Percentiles rank a stretch among this genome's conserved stretches.
phyloP scores from a whole-genome alignment of 2,329 filamentous ascomycete species.

The Zymoseptoria crescenta region DNA sequence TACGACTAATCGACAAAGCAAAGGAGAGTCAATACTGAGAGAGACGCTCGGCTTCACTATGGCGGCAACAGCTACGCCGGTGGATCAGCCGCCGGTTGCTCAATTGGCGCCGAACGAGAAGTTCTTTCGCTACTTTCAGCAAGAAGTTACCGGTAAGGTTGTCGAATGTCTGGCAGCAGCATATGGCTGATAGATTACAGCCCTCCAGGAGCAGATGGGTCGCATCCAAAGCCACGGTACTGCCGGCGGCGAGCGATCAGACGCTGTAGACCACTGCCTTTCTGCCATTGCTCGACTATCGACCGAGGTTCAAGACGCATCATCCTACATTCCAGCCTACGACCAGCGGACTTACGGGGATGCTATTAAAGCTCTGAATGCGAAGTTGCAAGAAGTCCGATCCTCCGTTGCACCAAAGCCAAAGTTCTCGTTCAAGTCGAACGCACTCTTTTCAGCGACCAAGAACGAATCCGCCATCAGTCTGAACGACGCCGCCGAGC shows the following conservation, averaged over 20 bases:
- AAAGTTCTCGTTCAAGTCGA: conserved; percentile 72
- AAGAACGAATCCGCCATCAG: conserved; percentile 43
- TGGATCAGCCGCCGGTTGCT: conserved; percentile 1
- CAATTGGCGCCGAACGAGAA: conserved; percentile 54
- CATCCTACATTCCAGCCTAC: conserved; percentile 75
- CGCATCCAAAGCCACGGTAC: conserved; percentile 55
- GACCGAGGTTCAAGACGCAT: conserved; percentile 75
- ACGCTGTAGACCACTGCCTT: conserved; percentile 73
- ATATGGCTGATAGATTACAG: conserved; percentile 37
- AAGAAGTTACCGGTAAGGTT: conserved; percentile 58
- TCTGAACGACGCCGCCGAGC: conserved; percentile 48
- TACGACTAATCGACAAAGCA: neutral
- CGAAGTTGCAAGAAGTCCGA: conserved; percentile 65
- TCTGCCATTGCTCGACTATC: conserved; percentile 73
- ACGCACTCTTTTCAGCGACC: conserved; percentile 21
- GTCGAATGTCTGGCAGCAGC: neutral
- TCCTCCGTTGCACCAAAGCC: conserved; percentile 62
- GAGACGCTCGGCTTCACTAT: neutral
- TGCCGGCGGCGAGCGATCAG: conserved; percentile 65
- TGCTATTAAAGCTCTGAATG: conserved; percentile 72
- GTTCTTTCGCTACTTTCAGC: conserved; percentile 78
- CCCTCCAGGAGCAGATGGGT: conserved; percentile 67
- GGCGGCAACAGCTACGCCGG: conserved; percentile 2
- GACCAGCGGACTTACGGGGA: conserved; percentile 81
- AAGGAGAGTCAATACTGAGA: neutral